Evolutionary conservation across 495 filamentous ascomycete species (phyloP).

Genomic region (Podospora comata): DNA sequence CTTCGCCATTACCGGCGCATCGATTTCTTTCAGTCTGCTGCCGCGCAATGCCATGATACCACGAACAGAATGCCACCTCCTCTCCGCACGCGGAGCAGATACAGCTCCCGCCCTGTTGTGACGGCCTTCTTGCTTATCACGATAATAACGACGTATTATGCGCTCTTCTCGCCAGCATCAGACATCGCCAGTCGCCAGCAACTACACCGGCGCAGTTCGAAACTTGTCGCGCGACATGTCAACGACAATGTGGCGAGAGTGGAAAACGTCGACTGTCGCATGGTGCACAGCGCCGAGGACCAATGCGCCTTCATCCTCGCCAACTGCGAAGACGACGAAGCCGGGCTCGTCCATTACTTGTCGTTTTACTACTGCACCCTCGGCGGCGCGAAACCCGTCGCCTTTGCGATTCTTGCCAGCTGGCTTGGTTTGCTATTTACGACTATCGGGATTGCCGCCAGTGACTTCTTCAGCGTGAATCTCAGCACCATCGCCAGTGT

Average conservation of each 20-base stretch:
- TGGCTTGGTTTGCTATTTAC: slow-evolving; percentile 94
- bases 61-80: slow-evolving; percentile 23
- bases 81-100: slow-evolving; percentile 22
- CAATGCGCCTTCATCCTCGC: slow-evolving; percentile 81
- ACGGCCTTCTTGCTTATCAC: slow-evolving; percentile 36
- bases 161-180: slow-evolving; percentile 24
- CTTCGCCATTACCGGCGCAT: not conserved
- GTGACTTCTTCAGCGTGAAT: slow-evolving; percentile 97
- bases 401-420: slow-evolving; percentile 68
- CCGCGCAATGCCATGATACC: slow-evolving; percentile 16
- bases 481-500: slow-evolving; percentile 85
- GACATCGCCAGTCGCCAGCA: slow-evolving; percentile 7
- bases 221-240: not conserved
- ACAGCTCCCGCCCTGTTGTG: slow-evolving; percentile 41
- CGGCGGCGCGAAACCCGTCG: slow-evolving; percentile 64
- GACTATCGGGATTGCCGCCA: slow-evolving; percentile 97
- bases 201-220: not conserved
- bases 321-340: slow-evolving; percentile 86
- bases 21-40: not conserved
- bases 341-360: slow-evolving; percentile 85
- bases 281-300: slow-evolving; percentile 71
- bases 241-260: slow-evolving; percentile 7
- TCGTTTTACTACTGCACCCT: slow-evolving; percentile 87
- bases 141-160: slow-evolving; percentile 33
- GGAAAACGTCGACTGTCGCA: slow-evolving; percentile 60